Conservation (phyloP, 202 grass and related monocot species). For the Eragrostis tef region DNA sequence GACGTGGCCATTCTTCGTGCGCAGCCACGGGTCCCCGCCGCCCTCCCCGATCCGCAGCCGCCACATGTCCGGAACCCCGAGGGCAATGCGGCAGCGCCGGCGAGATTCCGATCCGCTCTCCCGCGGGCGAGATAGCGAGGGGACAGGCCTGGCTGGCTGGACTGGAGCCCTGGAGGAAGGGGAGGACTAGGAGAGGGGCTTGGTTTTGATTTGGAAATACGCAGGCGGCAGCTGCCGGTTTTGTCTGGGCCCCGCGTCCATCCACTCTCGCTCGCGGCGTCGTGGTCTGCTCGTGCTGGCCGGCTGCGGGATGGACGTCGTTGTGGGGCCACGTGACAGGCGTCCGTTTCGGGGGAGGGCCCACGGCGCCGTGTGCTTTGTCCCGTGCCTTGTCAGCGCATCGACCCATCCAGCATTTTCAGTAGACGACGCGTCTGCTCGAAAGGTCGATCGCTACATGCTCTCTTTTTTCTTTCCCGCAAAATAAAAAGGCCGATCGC, state of each 20-base stretch:
- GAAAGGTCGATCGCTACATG: neutral
- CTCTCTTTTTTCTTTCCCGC: too few species aligned
- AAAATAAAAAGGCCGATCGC: too few species aligned
- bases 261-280: neutral
- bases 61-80: constrained; percentile 56
- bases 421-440: neutral
- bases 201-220: neutral
- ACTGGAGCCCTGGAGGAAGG: neutral
- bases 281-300: neutral
- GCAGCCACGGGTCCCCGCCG: constrained; percentile 65
- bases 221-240: neutral
- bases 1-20: constrained; percentile 63
- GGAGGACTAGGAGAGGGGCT: neutral
- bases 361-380: neutral
- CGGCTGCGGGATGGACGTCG: too few species aligned
- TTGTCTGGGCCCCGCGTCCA: neutral
- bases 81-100: constrained; percentile 5
- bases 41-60: constrained; percentile 66
- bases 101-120: neutral
- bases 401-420: neutral
- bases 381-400: neutral
- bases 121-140: neutral
- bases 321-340: neutral
- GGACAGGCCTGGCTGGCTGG: constrained; percentile 5
- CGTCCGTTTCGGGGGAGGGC: neutral